These are phyloP conservation scores for Berberis thunbergii DNA, from an alignment of 164 flowering plant species.

Conservation along the genomic window DNA sequence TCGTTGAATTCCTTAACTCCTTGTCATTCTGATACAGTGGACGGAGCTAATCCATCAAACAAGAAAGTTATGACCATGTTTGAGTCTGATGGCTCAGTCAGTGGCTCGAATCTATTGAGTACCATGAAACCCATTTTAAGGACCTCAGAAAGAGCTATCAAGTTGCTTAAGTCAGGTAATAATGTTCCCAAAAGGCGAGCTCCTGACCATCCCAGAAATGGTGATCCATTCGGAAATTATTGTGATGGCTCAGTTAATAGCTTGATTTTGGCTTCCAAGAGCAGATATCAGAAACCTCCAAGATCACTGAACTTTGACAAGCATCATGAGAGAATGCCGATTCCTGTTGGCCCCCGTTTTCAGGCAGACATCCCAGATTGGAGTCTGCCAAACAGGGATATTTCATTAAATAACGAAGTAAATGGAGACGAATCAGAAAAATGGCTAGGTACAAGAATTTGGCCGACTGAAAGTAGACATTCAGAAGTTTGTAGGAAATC, in stretches of 20 bases:
- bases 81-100: slow-evolving; percentile 1
- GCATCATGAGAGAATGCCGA: slow-evolving; percentile 11
- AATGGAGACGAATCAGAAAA: slow-evolving; percentile 12
- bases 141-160: neutral
- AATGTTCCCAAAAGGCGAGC: neutral
- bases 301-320: slow-evolving; percentile 15
- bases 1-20: neutral
- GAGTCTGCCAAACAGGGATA: slow-evolving; percentile 4
- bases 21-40: slow-evolving; percentile 8
- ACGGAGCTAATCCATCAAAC: neutral
- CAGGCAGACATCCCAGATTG: slow-evolving; percentile 42
- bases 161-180: slow-evolving; percentile 1
- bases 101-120: slow-evolving; percentile 1
- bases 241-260: no score
- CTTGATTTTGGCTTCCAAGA: neutral
- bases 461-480: slow-evolving; percentile 21
- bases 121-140: neutral
- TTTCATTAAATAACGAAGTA: neutral
- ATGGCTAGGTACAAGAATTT: slow-evolving; percentile 35
- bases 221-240: no score
- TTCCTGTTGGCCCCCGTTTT: slow-evolving; percentile 37
- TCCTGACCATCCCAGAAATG: neutral
- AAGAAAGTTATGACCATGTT: neutral
- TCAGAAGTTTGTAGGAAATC: neutral
- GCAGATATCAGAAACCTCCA: slow-evolving; percentile 5